Evolutionary conservation across 1,139 yeast genomes (phyloP), one percentile per base, ranked within the genome.

Genomic region (Hyphopichia fennica): DNA sequence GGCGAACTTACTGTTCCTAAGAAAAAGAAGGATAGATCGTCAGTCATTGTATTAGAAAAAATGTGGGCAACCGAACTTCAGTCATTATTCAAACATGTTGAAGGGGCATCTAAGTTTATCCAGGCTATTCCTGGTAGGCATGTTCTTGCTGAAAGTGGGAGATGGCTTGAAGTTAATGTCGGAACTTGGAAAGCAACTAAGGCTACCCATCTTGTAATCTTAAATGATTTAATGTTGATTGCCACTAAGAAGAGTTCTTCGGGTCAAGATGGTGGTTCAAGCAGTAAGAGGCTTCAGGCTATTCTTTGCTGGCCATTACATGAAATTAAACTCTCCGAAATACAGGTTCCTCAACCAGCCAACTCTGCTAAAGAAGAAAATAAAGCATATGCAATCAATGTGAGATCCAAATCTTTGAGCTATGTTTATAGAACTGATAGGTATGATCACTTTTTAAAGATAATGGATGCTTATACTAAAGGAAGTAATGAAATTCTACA

Each of bases 141-240:
- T 58, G 80, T 91, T 2, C 68, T 89, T 23, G 79, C 84, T 9
- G 95, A 89, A 54, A 83, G 90, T 61, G 84, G 86, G 1, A 78
- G 93, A 40, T 91, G 97, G 97, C 80, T 77, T 47, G 96, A 91
- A 61, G 70, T 91, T 45, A 90, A 90, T 56, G 81, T 87, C 1
- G 93, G 95, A 0, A 90, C 96, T 16, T 84, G 91, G 82, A 87
- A 88, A 57, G 83, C 90, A 1, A 72, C 85, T 35, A 84, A 87
- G 53, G 83, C 90, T 2, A 83, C 85, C 2, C 95, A 87, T 56
- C 65, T 91, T 38, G 86, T 87, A 52, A 64, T 91, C 10, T 69
- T 91, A 48, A 90, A 87, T 58, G 98, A 91, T 60, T 75, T 85
- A 52, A 62, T 90, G 1, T 65, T 91, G 41, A 72, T 90, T 37